These are phyloP conservation scores for Chlamydomonas schloesseri DNA, from an alignment of 139 green algal genomes.

Conservation along the genomic window DNA sequence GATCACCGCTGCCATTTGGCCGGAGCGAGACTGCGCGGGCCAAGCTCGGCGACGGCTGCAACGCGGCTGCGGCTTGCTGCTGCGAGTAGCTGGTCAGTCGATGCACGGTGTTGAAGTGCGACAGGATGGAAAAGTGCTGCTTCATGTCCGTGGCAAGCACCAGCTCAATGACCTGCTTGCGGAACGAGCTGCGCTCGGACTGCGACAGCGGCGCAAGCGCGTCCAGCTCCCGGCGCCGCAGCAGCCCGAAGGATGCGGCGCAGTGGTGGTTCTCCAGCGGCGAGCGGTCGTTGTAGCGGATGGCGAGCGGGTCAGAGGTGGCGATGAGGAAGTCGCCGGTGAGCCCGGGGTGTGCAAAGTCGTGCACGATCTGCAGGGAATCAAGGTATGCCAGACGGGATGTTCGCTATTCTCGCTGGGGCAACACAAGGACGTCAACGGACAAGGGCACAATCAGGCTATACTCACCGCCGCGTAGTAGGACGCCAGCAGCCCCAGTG, in stretches of 20 bases:
- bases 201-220: neutral
- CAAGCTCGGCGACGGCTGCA: neutral
- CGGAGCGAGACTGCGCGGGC: neutral
- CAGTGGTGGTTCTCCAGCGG: conserved; percentile 64
- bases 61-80: neutral
- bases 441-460: too few species aligned
- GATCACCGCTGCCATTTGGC: neutral
- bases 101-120: conserved; percentile 69
- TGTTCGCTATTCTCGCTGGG: too few species aligned
- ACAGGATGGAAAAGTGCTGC: conserved; percentile 66
- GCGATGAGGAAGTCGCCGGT: conserved; percentile 69
- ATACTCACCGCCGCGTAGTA: conserved; percentile 57
- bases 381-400: too few species aligned
- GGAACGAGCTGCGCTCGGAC: neutral
- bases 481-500: conserved; percentile 47
- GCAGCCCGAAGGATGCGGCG: conserved; percentile 48
- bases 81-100: conserved; percentile 30
- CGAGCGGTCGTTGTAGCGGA: conserved; percentile 70
- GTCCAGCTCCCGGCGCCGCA: conserved; percentile 32
- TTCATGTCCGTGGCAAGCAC: conserved; percentile 75
- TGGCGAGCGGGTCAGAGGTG: conserved; percentile 47
- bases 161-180: conserved; percentile 62
- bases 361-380: conserved; percentile 41
- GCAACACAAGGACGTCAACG: too few species aligned
- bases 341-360: conserved; percentile 56